A percentile compares a stretch with the other conserved stretches of the same genome.
These are phyloP conservation scores for Daldinia eschscholtzii DNA, from an alignment of 2,329 filamentous ascomycete genomes.

Conservation along the genomic window DNA sequence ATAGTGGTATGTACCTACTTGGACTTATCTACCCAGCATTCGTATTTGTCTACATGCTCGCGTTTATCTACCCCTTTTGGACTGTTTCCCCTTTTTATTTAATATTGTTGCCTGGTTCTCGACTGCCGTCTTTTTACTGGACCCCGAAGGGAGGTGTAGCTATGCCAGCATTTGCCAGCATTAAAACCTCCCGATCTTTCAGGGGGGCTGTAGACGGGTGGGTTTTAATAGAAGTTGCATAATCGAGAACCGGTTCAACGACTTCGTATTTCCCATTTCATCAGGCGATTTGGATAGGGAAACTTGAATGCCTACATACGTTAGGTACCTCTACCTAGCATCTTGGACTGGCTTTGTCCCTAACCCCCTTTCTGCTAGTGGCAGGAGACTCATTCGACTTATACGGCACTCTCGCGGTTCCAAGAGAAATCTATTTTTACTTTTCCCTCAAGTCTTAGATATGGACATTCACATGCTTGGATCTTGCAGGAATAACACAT, in stretches of 20 bases:
- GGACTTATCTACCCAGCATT: neutral
- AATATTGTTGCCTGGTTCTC: neutral
- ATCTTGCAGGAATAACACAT: neutral
- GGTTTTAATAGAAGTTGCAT: neutral
- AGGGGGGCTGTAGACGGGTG: neutral
- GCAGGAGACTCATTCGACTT: neutral
- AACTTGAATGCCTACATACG: neutral
- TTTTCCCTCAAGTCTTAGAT: neutral
- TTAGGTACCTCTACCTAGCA: neutral
- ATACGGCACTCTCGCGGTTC: neutral
- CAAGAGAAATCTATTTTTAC: neutral
- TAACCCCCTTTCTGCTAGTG: neutral
- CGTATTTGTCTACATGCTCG: neutral
- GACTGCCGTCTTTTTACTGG: neutral
- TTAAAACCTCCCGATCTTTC: neutral
- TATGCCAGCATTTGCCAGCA: neutral
- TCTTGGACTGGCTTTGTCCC: neutral
- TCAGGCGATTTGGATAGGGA: neutral
- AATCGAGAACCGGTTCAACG: constrained; percentile 1
- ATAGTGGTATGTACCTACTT: constrained; percentile 57
- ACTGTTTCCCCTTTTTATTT: neutral
- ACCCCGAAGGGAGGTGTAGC: neutral
- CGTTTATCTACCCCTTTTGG: constrained; percentile 5
- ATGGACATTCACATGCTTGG: neutral
- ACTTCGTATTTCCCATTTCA: neutral